These are phyloP conservation scores for Termitomyces sp. DNA, from an alignment of 768 basidiomycete species.

Conservation along the genomic window DNA sequence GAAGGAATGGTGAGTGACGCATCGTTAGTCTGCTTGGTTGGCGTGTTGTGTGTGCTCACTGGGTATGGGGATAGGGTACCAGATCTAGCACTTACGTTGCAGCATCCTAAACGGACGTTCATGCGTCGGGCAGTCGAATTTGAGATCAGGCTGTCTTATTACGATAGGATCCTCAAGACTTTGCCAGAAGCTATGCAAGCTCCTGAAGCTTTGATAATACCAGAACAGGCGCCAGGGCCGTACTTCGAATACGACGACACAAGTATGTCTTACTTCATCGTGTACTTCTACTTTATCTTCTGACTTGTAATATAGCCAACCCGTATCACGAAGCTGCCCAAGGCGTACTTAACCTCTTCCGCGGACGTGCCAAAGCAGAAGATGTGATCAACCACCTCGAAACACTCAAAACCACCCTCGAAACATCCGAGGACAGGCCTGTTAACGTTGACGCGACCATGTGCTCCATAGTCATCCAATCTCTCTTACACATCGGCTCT, in stretches of 20 bases:
- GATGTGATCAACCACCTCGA: conserved; percentile 79
- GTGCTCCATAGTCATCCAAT: conserved; percentile 82
- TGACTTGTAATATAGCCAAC: conserved; percentile 44
- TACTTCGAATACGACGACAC: conserved; percentile 83
- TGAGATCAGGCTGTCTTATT: conserved; percentile 89
- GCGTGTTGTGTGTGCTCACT: neutral
- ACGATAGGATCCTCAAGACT: conserved; percentile 87
- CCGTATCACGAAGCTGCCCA: conserved; percentile 80
- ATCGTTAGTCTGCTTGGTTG: neutral
- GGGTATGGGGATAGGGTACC: conserved; percentile 60
- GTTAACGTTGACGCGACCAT: conserved; percentile 62
- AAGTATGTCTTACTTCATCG: conserved; percentile 35
- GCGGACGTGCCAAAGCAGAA: conserved; percentile 75
- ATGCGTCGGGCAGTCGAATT: conserved; percentile 84
- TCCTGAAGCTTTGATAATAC: conserved; percentile 58
- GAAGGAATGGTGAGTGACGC: conserved; percentile 85
- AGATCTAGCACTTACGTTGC: conserved; percentile 67
- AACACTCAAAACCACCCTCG: conserved; percentile 59
- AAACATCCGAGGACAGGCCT: conserved; percentile 54
- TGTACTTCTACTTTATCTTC: neutral
- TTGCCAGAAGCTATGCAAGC: conserved; percentile 80
- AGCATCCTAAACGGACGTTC: conserved; percentile 87
- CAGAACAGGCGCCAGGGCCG: conserved; percentile 72
- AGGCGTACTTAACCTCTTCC: conserved; percentile 73
- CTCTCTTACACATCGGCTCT: conserved; percentile 86